phyloP scores from a whole-genome alignment of 768 basidiomycete genomes.

The Auriscalpium vulgare region DNA sequence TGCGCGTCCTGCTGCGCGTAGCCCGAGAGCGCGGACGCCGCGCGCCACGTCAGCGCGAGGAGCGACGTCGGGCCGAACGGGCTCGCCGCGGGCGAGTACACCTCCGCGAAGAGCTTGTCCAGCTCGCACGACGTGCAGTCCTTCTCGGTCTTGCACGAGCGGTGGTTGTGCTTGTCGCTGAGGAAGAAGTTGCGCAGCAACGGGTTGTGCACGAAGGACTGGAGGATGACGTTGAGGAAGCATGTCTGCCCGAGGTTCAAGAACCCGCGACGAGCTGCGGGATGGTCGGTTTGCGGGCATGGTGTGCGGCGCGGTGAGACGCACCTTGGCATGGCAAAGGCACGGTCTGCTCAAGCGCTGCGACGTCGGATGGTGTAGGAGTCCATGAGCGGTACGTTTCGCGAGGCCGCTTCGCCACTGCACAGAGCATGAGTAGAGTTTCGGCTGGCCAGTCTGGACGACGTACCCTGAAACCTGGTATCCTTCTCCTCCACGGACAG shows the following conservation, averaged over 20 bases:
- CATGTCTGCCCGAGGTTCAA: constrained; percentile 90
- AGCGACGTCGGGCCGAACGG: constrained; percentile 81
- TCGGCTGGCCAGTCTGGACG: not conserved
- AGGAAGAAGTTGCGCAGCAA: constrained; percentile 84
- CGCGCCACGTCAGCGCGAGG: constrained; percentile 76
- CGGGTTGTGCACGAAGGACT: constrained; percentile 85
- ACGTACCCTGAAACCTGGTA: constrained; percentile 51
- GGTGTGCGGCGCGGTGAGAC: constrained; percentile 4
- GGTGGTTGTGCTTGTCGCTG: constrained; percentile 79
- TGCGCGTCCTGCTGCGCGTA: constrained; percentile 95
- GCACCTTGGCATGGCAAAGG: constrained; percentile 70
- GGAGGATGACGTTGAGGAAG: constrained; percentile 87
- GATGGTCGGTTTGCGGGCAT: not conserved
- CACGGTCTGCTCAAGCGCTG: constrained; percentile 40
- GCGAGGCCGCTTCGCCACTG: constrained; percentile 33
- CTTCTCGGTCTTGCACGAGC: constrained; percentile 57
- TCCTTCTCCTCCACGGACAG: constrained; percentile 53
- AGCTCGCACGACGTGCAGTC: constrained; percentile 90
- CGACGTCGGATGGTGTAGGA: constrained; percentile 32
- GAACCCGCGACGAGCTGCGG: constrained; percentile 69
- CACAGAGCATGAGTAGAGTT: not conserved
- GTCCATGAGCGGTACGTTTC: constrained; percentile 45
- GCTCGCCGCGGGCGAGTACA: constrained; percentile 35
- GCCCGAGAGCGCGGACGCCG: constrained; percentile 73
- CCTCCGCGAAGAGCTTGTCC: constrained; percentile 79